Percentiles rank a stretch among this genome's conserved stretches.
Conservation (phyloP, 2,329 filamentous ascomycete genomes). For the Neonectria hederae region DNA sequence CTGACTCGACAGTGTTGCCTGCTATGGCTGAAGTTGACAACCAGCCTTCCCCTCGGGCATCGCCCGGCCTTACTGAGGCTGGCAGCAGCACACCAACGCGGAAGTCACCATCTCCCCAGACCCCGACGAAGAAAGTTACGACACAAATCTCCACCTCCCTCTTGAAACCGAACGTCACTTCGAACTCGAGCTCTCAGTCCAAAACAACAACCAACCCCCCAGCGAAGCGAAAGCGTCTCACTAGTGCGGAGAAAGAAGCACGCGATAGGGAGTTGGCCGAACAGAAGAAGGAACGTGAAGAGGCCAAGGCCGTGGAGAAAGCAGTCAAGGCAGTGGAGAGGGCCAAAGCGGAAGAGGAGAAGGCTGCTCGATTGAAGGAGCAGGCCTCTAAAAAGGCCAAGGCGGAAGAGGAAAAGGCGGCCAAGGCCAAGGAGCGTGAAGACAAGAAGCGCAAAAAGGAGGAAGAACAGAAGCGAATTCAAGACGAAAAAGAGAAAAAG, state of each 20-base stretch:
- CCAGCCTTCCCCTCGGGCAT: slow-evolving; percentile 44
- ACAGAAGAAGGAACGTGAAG: slow-evolving; percentile 49
- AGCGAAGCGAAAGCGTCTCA: slow-evolving; percentile 56
- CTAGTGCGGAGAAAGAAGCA: slow-evolving; percentile 52
- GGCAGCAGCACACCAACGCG: slow-evolving; percentile 52
- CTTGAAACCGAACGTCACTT: slow-evolving; percentile 7
- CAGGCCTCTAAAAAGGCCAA: slow-evolving; percentile 52
- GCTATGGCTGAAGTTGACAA: slow-evolving; percentile 35
- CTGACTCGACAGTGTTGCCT: slow-evolving; percentile 38
- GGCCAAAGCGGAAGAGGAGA: slow-evolving; percentile 49
- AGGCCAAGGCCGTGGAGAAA: slow-evolving; percentile 39
- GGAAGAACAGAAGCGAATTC: slow-evolving; percentile 53
- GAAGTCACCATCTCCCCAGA: slow-evolving; percentile 49
- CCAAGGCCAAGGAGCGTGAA: slow-evolving; percentile 50
- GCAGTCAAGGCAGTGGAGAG: slow-evolving; percentile 45
- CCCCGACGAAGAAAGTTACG: slow-evolving; percentile 42
- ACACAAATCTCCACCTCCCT: slow-evolving; percentile 8
- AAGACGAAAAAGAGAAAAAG: slow-evolving; percentile 60
- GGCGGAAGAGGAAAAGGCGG: slow-evolving; percentile 52
- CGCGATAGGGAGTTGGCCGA: slow-evolving; percentile 52
- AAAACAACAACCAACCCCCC: slow-evolving; percentile 33
- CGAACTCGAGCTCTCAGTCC: slow-evolving; percentile 25
- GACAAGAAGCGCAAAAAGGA: slow-evolving; percentile 60
- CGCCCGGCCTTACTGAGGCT: slow-evolving; percentile 53
- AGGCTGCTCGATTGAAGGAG: slow-evolving; percentile 45